Evolutionary conservation across 345 rosid species (phyloP).

Genomic region (Populus simonii): DNA sequence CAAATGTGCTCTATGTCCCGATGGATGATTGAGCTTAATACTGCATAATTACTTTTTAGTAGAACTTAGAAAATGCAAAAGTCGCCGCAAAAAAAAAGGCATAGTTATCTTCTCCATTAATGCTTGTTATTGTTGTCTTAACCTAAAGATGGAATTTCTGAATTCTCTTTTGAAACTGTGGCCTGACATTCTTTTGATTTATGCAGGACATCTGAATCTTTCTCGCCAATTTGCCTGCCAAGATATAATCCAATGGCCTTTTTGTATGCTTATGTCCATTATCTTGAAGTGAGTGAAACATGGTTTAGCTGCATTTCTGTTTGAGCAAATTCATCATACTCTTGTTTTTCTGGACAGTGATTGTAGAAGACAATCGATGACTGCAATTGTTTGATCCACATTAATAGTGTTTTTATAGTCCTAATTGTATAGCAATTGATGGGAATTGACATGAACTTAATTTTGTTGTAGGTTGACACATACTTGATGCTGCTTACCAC

Average conservation of each 20-base stretch:
- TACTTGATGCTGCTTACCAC: slow-evolving; percentile 91
- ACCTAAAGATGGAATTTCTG: background rate
- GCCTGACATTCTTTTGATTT: slow-evolving; percentile 15
- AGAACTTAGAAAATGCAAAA: background rate
- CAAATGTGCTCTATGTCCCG: no score
- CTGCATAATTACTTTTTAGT: no score
- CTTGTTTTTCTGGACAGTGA: background rate
- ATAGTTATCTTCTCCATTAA: background rate
- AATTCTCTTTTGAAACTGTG: background rate
- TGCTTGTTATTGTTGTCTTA: background rate
- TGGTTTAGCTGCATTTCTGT: slow-evolving; percentile 3
- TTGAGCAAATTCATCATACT: background rate
- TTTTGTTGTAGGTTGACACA: slow-evolving; percentile 70
- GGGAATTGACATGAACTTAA: slow-evolving; percentile 15
- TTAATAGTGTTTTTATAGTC: background rate
- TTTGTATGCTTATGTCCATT: slow-evolving; percentile 91
- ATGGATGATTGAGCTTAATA: no score
- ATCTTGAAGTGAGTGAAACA: slow-evolving; percentile 76
- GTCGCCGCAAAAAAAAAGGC: background rate
- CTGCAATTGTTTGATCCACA: background rate
- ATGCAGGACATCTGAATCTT: slow-evolving; percentile 95
- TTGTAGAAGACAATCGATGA: background rate
- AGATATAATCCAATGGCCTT: slow-evolving; percentile 95
- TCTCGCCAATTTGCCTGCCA: slow-evolving; percentile 97
- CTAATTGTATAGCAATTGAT: slow-evolving; percentile 4